Base-by-base conservation (phyloP, 441 rosid genomes). In the Populus hybrid region DNA sequence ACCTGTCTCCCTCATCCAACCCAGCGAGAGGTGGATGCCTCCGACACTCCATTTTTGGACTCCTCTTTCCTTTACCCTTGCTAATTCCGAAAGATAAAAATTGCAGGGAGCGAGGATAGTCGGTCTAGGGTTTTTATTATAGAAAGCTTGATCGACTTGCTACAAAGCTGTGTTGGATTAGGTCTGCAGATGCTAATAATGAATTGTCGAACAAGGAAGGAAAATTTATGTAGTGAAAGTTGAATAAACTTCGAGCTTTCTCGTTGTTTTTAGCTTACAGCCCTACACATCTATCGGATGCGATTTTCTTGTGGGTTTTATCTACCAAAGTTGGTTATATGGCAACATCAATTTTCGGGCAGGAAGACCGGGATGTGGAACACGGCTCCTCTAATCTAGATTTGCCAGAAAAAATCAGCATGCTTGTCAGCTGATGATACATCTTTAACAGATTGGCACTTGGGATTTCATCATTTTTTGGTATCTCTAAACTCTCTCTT, bases 361-460 rank as follows among this genome's bases (percentile, higher is more conserved):
- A 89, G 82, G 99, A 92, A 80, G 93, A 91, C 64, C 86, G 83
- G 72, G 97, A 88, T 80, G 82, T 84, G 61, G 92, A 89, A 74
- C 89, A 83, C 74, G 82, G 89, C 65, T 84, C 91, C 76, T 83
- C 93, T 73, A 87, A 88, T 78, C 76, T 87, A 28, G 93, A 92
- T 73, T 64, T 88, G 18, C 86, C 93, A 69, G 91, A 24, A 87
- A 77, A 95, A 90, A 85, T 78, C 87, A 78, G 87, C 87, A 73
- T 90, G 89, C 78, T 80, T 93, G 80, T 88, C 97, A 73, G 86
- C 88, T 79, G 90, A 89, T 79, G 94, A 94, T 81, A 16, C 50
- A 38, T 28, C 97, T 82, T 87, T 92, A 84, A 92, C 91, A 33
- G 99, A 94, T 84, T 95, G 99, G 98, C 97, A 94, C 86, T 85